Percentiles rank a stretch among this genome's conserved stretches.
Evolutionary conservation across 208 protist species (phyloP).

Genomic region (Trypanosoma lewisi): DNA sequence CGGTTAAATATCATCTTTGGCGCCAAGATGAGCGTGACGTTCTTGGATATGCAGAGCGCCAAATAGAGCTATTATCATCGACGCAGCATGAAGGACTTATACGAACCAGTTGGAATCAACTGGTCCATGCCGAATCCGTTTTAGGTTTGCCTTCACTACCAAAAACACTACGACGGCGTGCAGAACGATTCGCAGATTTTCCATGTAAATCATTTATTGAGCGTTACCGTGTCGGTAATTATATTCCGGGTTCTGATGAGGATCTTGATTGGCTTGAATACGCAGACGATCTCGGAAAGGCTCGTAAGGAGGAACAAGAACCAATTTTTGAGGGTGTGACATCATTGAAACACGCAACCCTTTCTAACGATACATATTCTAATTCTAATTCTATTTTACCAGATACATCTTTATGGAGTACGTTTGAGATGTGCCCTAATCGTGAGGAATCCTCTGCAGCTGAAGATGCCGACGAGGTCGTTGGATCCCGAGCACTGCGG

Average conservation of each 20-base stretch:
- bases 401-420: conserved; percentile 20
- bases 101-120: conserved; percentile 62
- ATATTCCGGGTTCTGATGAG: conserved; percentile 51
- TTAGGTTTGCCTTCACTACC: conserved; percentile 58
- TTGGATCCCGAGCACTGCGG: conserved; percentile 53
- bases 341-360: conserved; percentile 11
- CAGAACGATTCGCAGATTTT: conserved; percentile 36
- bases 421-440: conserved; percentile 17
- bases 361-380: background rate
- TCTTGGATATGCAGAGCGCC: conserved; percentile 70
- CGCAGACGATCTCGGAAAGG: conserved; percentile 45
- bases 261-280: conserved; percentile 56
- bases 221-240: conserved; percentile 67
- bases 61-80: conserved; percentile 59
- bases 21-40: conserved; percentile 64
- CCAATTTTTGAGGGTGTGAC: conserved; percentile 40
- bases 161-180: conserved; percentile 47
- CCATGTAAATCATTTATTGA: conserved; percentile 44
- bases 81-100: conserved; percentile 39
- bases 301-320: conserved; percentile 53
- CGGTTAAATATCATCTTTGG: conserved; percentile 63
- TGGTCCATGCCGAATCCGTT: conserved; percentile 53
- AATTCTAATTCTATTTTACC: conserved; percentile 3
- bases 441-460: conserved; percentile 15
- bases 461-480: conserved; percentile 51